A percentile compares a stretch with the other conserved stretches of the same genome.
These are phyloP conservation scores for Aspergillus ruber DNA, from an alignment of 2,329 filamentous ascomycete species.

Conservation along the genomic window DNA sequence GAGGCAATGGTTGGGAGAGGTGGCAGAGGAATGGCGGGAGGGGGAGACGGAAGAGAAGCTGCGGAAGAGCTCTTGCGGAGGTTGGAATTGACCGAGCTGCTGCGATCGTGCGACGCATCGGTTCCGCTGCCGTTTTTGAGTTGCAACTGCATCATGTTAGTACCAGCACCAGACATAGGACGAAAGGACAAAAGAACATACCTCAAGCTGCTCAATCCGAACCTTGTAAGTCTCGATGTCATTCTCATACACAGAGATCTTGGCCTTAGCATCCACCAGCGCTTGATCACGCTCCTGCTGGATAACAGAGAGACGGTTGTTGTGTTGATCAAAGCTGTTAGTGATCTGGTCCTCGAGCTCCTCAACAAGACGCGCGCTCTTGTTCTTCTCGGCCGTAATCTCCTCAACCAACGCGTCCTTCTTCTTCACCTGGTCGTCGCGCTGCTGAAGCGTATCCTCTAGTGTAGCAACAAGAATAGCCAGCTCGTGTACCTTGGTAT, in stretches of 20 bases:
- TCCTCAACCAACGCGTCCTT: constrained; percentile 43
- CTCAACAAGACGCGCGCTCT: constrained; percentile 85
- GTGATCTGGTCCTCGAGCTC: constrained; percentile 96
- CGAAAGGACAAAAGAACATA: constrained; percentile 37
- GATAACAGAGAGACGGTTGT: constrained; percentile 80
- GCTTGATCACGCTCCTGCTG: constrained; percentile 68
- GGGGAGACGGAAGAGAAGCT: constrained; percentile 80
- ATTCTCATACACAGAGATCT: constrained; percentile 56
- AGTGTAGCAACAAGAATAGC: constrained; percentile 42
- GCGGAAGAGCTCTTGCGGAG: constrained; percentile 81
- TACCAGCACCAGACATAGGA: constrained; percentile 1
- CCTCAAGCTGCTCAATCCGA: constrained; percentile 66
- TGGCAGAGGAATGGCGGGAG: constrained; percentile 90
- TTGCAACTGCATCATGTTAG: constrained; percentile 27
- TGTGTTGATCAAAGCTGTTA: constrained; percentile 89
- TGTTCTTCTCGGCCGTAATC: constrained; percentile 65
- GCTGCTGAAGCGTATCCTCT: constrained; percentile 40
- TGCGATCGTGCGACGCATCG: constrained; percentile 45
- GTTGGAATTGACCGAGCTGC: constrained; percentile 58
- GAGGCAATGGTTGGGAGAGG: constrained; percentile 65
- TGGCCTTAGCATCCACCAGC: constrained; percentile 69
- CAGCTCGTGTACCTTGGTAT: constrained; percentile 53
- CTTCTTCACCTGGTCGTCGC: constrained; percentile 41
- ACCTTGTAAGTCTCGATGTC: constrained; percentile 56
- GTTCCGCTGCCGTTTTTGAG: constrained; percentile 34